phyloP scores from a whole-genome alignment of 495 filamentous ascomycete genomes.

The Stereocaulon alpinum region DNA sequence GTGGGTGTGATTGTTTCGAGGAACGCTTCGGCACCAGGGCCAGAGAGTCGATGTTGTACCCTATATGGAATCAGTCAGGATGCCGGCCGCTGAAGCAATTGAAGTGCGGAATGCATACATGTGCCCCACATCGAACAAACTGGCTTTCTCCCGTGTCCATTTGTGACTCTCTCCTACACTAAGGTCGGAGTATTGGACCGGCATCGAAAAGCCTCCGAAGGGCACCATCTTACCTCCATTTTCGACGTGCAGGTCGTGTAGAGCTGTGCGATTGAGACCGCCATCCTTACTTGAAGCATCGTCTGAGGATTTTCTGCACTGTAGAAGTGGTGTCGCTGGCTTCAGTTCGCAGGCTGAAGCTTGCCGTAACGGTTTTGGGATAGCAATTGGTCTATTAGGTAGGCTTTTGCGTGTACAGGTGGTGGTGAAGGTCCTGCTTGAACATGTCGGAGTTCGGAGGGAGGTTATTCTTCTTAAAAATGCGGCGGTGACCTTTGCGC shows the following conservation, averaged over 20 bases:
- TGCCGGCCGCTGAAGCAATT: background rate
- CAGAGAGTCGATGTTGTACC: slow-evolving; percentile 63
- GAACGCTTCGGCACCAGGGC: slow-evolving; percentile 66
- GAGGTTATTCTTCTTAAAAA: background rate
- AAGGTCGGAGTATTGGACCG: slow-evolving; percentile 70
- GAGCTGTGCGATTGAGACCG: slow-evolving; percentile 43
- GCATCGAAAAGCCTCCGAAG: slow-evolving; percentile 93
- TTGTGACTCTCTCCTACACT: slow-evolving; percentile 69
- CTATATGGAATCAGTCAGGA: slow-evolving; percentile 23
- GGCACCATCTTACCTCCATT: slow-evolving; percentile 89
- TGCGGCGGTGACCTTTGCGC: background rate
- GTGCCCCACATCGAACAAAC: slow-evolving; percentile 73
- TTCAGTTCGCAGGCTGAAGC: background rate
- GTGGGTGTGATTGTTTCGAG: slow-evolving; percentile 73
- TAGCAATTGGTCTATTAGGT: background rate
- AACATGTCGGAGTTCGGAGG: background rate
- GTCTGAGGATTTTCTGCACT: slow-evolving; percentile 2
- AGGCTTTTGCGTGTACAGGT: background rate
- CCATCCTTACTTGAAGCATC: slow-evolving; percentile 12
- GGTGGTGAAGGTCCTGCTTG: background rate
- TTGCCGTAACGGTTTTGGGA: background rate
- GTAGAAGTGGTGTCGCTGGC: background rate
- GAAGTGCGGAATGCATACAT: slow-evolving; percentile 32
- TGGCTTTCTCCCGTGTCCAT: slow-evolving; percentile 78
- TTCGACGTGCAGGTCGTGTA: slow-evolving; percentile 72